Percentiles rank a stretch among this genome's conserved stretches.
Conservation (phyloP, 306 rosid genomes). For the Fragaria nilgerrensis region DNA sequence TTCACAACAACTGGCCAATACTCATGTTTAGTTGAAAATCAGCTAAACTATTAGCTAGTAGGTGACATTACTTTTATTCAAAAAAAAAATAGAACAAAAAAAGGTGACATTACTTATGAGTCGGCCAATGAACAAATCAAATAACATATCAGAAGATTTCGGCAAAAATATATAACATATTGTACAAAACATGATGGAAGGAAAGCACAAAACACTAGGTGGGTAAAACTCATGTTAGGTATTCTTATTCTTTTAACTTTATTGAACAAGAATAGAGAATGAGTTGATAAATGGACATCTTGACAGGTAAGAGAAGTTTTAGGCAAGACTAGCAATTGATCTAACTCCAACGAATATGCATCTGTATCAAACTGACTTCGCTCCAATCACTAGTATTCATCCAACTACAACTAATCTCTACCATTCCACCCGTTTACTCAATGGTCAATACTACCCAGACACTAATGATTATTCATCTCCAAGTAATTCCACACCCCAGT, state of each 20-base stretch:
- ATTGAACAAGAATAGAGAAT: background rate
- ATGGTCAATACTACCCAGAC: background rate
- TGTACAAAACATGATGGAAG: background rate
- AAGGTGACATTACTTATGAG: background rate
- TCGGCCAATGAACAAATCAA: slow-evolving; percentile 6
- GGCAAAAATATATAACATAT: background rate
- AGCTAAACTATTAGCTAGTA: background rate
- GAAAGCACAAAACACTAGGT: background rate
- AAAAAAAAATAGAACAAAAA: too few relatives aligned
- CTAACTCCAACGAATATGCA: background rate
- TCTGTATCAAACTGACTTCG: background rate
- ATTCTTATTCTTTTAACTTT: background rate
- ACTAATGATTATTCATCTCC: background rate
- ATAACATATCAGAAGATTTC: background rate
- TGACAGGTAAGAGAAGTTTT: background rate
- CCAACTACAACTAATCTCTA: background rate
- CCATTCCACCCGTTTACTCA: background rate
- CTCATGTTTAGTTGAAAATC: slow-evolving; percentile 6
- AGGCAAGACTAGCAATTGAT: background rate
- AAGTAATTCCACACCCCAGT: background rate
- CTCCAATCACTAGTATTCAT: background rate
- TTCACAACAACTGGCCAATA: background rate
- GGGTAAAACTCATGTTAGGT: background rate
- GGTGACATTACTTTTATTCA: slow-evolving; percentile 1
- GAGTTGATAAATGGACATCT: background rate